Evolutionary conservation across 306 rosid genomes (phyloP).

Genomic region (Inga leiocalycina): DNA sequence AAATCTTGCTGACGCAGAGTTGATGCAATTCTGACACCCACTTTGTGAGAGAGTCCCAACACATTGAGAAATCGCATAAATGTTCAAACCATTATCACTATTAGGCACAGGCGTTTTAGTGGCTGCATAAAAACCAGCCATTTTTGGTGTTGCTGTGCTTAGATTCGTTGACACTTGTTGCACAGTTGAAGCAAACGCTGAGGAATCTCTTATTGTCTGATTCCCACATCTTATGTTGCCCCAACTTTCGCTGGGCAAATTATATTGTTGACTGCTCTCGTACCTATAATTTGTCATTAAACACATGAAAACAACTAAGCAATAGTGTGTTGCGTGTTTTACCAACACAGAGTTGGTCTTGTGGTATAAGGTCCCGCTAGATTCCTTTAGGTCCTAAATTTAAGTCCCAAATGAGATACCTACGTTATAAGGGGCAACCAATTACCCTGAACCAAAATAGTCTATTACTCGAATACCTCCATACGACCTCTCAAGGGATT

Average conservation of each 20-base stretch:
- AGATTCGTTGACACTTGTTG: conserved; percentile 28
- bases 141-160: conserved; percentile 39
- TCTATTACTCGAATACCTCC: too few relatives aligned
- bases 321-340: too few relatives aligned
- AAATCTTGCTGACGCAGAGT: conserved; percentile 37
- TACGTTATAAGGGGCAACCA: too few relatives aligned
- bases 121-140: conserved; percentile 55
- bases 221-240: conserved; percentile 41
- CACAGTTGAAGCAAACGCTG: neutral
- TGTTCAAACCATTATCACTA: conserved; percentile 23
- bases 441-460: too few relatives aligned
- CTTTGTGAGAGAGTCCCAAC: conserved; percentile 43
- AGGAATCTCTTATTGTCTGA: neutral
- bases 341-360: too few relatives aligned
- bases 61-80: conserved; percentile 72
- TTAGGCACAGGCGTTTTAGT: conserved; percentile 29
- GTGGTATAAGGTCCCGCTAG: accelerated
- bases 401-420: accelerated
- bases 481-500: too few relatives aligned
- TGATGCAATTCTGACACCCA: conserved; percentile 50
- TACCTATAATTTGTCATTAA: neutral
- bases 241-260: conserved; percentile 33
- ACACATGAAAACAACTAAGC: neutral
- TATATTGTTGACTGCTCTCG: conserved; percentile 37
- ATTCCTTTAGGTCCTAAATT: too few relatives aligned